These are phyloP conservation scores for Colletotrichum sidae DNA, from an alignment of 2,329 filamentous ascomycete genomes.

Conservation along the genomic window DNA sequence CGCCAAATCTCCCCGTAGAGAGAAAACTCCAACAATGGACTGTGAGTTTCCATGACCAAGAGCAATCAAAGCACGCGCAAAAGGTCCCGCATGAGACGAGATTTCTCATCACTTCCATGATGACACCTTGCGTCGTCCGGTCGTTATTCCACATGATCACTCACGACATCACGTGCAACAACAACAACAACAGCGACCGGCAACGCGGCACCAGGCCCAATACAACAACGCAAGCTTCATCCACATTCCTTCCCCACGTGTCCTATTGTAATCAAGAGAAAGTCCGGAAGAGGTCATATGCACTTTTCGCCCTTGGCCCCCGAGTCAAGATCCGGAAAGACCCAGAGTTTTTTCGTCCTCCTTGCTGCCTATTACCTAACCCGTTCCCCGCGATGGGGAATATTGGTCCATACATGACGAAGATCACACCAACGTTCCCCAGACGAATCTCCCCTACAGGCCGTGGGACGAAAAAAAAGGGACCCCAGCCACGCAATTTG, in stretches of 20 bases:
- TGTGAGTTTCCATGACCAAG: too few species aligned
- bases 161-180: too few species aligned
- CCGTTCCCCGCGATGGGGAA: not conserved
- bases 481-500: constrained; percentile 14
- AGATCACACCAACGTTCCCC: constrained; percentile 1
- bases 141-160: too few species aligned
- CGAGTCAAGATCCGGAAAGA: constrained; percentile 9
- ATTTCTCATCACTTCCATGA: too few species aligned
- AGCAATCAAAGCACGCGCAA: too few species aligned
- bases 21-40: constrained; percentile 2
- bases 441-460: not conserved
- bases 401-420: constrained; percentile 9
- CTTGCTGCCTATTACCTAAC: constrained; percentile 23
- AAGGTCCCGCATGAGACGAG: too few species aligned
- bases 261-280: too few species aligned
- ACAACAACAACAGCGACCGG: too few species aligned
- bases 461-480: constrained; percentile 2
- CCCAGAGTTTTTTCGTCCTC: not conserved
- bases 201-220: too few species aligned
- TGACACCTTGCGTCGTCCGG: too few species aligned
- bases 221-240: too few species aligned
- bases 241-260: too few species aligned
- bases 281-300: not conserved
- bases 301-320: not conserved
- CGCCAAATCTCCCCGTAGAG: constrained; percentile 1